Conservation (phyloP, 176 grass and related monocot species). For the Triticum aestivum region IWGSC_CS_RefSeq_v2.1 NC_057804.1:414604207-414604706, state of each 20-base stretch:
- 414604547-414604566: conserved; percentile 59
- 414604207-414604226: conserved; percentile 53
- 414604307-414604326: conserved; percentile 37
- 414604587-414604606: conserved; percentile 61
- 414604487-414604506: conserved; percentile 58
- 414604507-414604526: conserved; percentile 58
- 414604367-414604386: conserved; percentile 52
- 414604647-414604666: conserved; percentile 70
- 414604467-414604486: conserved; percentile 60
- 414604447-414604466: conserved; percentile 60
- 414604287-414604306: conserved; percentile 54
- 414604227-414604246: conserved; percentile 53
- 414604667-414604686: conserved; percentile 73
- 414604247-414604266: conserved; percentile 54
- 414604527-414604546: conserved; percentile 60
- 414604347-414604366: conserved; percentile 56
- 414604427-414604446: conserved; percentile 52
- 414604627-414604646: conserved; percentile 46
- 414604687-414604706: conserved; percentile 71
- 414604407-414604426: conserved; percentile 61
- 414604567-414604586: conserved; percentile 49
- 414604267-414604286: conserved; percentile 62
- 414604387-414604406: conserved; percentile 55
- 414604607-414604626: conserved; percentile 59
- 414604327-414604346: conserved; percentile 53